Conservation (phyloP, 345 rosid species). For the Citrus trifoliata region DNA sequence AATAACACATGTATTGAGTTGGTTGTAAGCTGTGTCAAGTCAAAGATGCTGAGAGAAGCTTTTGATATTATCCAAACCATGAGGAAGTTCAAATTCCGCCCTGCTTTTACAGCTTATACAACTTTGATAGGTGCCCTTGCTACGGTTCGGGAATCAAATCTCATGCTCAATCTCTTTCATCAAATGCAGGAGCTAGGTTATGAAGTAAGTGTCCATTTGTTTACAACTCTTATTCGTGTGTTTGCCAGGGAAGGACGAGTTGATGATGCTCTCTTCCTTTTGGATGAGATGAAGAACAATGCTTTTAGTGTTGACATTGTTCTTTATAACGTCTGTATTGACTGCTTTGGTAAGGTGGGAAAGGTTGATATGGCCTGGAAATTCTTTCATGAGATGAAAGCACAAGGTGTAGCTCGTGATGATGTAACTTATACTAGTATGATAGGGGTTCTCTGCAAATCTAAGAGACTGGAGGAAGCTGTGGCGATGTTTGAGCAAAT, state of each 20-base stretch:
- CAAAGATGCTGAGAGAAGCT: slow-evolving; percentile 62
- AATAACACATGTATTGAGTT: slow-evolving; percentile 52
- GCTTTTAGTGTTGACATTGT: slow-evolving; percentile 71
- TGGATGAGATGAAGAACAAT: slow-evolving; percentile 93
- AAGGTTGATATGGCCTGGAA: slow-evolving; percentile 97
- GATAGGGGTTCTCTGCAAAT: slow-evolving; percentile 86
- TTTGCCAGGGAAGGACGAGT: slow-evolving; percentile 80
- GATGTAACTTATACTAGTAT: slow-evolving; percentile 90
- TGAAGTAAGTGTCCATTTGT: slow-evolving; percentile 72
- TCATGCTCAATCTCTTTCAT: slow-evolving; percentile 73
- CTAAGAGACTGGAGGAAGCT: slow-evolving; percentile 75
- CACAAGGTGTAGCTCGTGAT: slow-evolving; percentile 69
- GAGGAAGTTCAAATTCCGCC: slow-evolving; percentile 90
- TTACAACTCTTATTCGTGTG: slow-evolving; percentile 81
- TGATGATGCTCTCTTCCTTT: slow-evolving; percentile 77
- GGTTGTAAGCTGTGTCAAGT: slow-evolving; percentile 57
- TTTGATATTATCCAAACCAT: slow-evolving; percentile 70
- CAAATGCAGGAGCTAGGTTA: slow-evolving; percentile 98
- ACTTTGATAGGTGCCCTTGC: slow-evolving; percentile 90
- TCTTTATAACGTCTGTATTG: slow-evolving; percentile 94
- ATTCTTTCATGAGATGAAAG: slow-evolving; percentile 88
- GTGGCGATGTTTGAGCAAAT: slow-evolving; percentile 79
- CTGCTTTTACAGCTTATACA: slow-evolving; percentile 88
- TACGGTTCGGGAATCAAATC: slow-evolving; percentile 47
- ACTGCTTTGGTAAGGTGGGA: slow-evolving; percentile 89